Conservation (phyloP, 257 asterid genomes). For the Fraxinus excelsior region DNA sequence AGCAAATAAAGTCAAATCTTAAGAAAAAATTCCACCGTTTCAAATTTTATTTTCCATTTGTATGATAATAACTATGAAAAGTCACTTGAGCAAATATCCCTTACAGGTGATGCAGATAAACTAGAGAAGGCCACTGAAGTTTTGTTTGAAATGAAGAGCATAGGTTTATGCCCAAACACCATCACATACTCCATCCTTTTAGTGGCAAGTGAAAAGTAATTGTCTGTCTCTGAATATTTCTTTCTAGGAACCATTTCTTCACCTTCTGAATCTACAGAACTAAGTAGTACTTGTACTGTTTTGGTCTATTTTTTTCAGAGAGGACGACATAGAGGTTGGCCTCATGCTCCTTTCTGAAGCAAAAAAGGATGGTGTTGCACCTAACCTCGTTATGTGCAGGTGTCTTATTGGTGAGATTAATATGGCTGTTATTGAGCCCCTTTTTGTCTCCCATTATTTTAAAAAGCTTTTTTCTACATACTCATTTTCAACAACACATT, state of each 20-base stretch:
- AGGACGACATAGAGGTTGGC: constrained; percentile 84
- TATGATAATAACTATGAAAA: constrained; percentile 8
- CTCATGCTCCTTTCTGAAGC: constrained; percentile 79
- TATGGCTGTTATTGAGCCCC: constrained; percentile 6
- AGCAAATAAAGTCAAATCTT: background rate
- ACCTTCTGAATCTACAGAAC: constrained; percentile 20
- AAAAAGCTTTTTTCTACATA: no score
- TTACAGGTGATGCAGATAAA: constrained; percentile 79
- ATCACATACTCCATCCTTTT: constrained; percentile 82
- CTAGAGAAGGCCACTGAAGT: constrained; percentile 69
- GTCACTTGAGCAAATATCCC: constrained; percentile 18
- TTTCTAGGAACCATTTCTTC: background rate
- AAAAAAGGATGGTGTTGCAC: constrained; percentile 78
- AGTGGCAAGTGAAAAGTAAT: constrained; percentile 95
- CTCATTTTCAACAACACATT: no score
- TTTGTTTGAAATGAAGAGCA: constrained; percentile 75
- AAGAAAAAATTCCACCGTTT: background rate
- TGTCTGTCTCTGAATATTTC: constrained; percentile 27
- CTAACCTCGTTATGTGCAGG: constrained; percentile 89
- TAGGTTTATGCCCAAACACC: constrained; percentile 72
- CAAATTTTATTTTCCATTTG: background rate
- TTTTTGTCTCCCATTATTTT: no score
- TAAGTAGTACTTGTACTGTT: constrained; percentile 21
- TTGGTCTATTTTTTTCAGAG: constrained; percentile 52
- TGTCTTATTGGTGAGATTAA: constrained; percentile 75